Evolutionary conservation across 805 yeast species (phyloP), one percentile per base, ranked within the genome.

Genomic region (Ogataea sp.): DNA sequence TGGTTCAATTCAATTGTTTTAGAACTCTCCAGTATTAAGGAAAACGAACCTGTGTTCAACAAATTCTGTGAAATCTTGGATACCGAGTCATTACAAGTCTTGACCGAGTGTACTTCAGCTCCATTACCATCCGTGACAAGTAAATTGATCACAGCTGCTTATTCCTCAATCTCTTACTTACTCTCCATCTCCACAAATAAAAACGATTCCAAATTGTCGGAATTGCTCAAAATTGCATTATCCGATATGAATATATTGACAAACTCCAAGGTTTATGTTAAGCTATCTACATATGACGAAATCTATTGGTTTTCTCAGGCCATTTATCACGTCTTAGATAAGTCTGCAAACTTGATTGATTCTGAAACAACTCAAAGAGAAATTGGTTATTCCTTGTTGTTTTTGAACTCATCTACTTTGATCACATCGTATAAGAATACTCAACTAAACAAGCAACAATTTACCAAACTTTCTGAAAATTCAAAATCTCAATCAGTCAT

Each of bases 41-140:
- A 37, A n/a, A n/a, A n/a, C 20, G 14, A 28, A 6, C 6, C 16
- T 4, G 16, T 3, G 13, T 17, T 18, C 9, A 28, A 17, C 4
- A 25, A 17, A 16, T 34, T 34, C 9, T 11, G 7, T n/a, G 18
- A 10, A n/a, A 20, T 32, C 6, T 13, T 34, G 7, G 37, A 52
- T 6, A 59, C 67, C 15, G 42, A 52, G 1, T 46, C 64, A 30
- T 34, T 46, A 2, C 34, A 48, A 3, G 54, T 70, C 1, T 55
- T 70, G 16, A 59, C 61, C 1, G 82, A 75, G 32, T 69, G 76
- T 32, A 53, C 63, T 29, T 49, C 62, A 14, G 62, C 78, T 27
- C 85, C 88, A 17, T 59, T 73, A 30, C 69, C 78, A 15, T 64
- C 76, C 21, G 64, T 75, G 13, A 59, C 75, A 32, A 71, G 66